phyloP scores from a whole-genome alignment of 352 stramenopile species.

The Globisporangium apiculatum region DNA sequence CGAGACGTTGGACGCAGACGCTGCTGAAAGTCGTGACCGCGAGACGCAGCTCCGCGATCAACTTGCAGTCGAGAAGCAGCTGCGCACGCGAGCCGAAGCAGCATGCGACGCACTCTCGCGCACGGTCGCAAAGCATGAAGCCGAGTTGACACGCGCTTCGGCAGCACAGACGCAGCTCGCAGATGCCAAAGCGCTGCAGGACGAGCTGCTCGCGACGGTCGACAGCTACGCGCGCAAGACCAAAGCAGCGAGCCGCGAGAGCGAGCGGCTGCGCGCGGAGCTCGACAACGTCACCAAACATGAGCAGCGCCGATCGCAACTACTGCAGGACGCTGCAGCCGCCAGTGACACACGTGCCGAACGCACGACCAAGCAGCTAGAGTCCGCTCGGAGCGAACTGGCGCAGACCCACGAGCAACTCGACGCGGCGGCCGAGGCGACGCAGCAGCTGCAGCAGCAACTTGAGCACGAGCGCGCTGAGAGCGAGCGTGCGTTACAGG shows the following conservation, averaged over 20 bases:
- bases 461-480: conserved; percentile 13
- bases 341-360: not conserved
- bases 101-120: conserved; percentile 22
- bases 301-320: conserved; percentile 12
- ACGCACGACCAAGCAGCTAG: conserved; percentile 8
- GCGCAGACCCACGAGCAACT: conserved; percentile 12
- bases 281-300: not conserved
- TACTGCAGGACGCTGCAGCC: not conserved
- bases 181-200: conserved; percentile 59
- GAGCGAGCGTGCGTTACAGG: conserved; percentile 11
- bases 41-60: conserved; percentile 16
- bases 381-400: conserved; percentile 4
- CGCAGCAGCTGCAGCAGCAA: conserved; percentile 14
- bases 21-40: conserved; percentile 11
- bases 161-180: conserved; percentile 33
- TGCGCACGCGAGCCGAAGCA: conserved; percentile 16
- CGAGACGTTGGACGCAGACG: conserved; percentile 18
- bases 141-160: conserved; percentile 10
- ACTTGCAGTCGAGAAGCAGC: conserved; percentile 16
- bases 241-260: conserved; percentile 22
- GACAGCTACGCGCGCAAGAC: conserved; percentile 31
- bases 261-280: conserved; percentile 21
- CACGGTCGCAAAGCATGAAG: conserved; percentile 9
- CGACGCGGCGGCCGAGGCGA: conserved; percentile 9
- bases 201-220: conserved; percentile 54